Base-by-base conservation (phyloP, 2,329 filamentous ascomycete genomes). In the Endocalyx cinctus region DNA sequence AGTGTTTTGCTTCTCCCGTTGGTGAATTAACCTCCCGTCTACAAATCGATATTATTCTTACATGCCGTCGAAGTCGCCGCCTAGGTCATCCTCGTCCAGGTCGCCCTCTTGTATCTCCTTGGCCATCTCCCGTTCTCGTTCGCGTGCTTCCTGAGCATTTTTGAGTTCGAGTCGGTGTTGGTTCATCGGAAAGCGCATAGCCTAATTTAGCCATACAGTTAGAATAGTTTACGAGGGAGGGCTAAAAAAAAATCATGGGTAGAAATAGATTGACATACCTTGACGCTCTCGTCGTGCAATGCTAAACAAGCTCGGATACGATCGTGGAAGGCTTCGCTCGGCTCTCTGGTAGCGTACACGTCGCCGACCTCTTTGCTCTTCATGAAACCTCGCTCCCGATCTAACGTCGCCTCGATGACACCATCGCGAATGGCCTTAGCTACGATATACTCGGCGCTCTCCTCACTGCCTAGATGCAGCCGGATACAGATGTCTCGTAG, bases 111-210 rank as follows among this genome's bases (percentile, higher is more conserved):
- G 87, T 57, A 98, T 97, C 71, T 98, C 92, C 74, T 97, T 97
- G 43, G 89, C 92, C 72, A 98, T 79, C 66, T 98, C 92, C 13
- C 92, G 78, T 70, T 98, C 92, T 14, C 92, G 77, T 62, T 98
- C 92, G 31, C 92, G 78, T n/a, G 92, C 92, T 65, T 98, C 94
- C 63, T 97, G 90, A 0, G 92, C 92, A 53, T 94, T 97, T 77
- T 96, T 97, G 35, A 98, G 75, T 65, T 98, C 92, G 35, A 97
- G 73, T 13, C 92, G 80, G 65, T 98, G 92, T 64, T 97, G 92
- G 69, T 98, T 96, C 90, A 97, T 97, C 3, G 92, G 92, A 66
- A 97, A 98, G 35, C 92, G 81, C 92, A 98, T 98, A 17, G 92
- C 90, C 86, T 90, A 32, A 8, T 23, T n/a, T n/a, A n/a, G n/a